These are phyloP conservation scores for Reticulascus tulasneorum DNA, from an alignment of 2,329 filamentous ascomycete genomes.

Conservation along the genomic window DNA sequence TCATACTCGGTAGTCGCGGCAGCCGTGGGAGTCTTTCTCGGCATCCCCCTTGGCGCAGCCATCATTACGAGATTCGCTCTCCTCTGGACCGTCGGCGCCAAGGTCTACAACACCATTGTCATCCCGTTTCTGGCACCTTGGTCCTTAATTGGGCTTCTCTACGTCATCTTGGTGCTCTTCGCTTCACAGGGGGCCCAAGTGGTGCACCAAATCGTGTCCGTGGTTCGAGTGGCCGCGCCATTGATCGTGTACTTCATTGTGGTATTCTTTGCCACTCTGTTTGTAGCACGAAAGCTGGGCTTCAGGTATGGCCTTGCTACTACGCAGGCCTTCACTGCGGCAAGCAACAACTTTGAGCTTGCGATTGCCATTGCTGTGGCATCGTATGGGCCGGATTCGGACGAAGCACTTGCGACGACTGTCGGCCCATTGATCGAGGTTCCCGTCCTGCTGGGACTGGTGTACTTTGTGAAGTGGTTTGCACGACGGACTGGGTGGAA, in stretches of 20 bases:
- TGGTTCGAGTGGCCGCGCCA: constrained; percentile 76
- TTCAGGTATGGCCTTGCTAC: constrained; percentile 67
- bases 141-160: constrained; percentile 78
- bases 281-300: constrained; percentile 58
- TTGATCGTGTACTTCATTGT: constrained; percentile 75
- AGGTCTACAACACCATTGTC: constrained; percentile 66
- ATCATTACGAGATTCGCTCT: constrained; percentile 68
- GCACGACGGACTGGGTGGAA: constrained; percentile 53
- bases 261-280: constrained; percentile 69
- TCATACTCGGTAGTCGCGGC: constrained; percentile 68
- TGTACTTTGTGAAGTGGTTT: constrained; percentile 67
- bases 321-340: constrained; percentile 84
- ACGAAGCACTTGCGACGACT: constrained; percentile 77
- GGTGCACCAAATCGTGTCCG: constrained; percentile 77
- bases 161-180: constrained; percentile 83
- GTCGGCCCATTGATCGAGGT: constrained; percentile 86
- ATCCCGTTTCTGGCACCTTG: constrained; percentile 66
- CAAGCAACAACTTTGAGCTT: constrained; percentile 91
- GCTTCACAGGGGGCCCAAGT: constrained; percentile 75
- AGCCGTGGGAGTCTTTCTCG: constrained; percentile 80
- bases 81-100: constrained; percentile 46
- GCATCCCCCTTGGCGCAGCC: constrained; percentile 76
- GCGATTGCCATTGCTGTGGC: constrained; percentile 86
- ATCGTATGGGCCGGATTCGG: constrained; percentile 71
- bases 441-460: constrained; percentile 71